These are phyloP conservation scores for Lichtheimia ornata DNA, from an alignment of 371 early-diverging fungal genomes.

Conservation along the genomic window DNA sequence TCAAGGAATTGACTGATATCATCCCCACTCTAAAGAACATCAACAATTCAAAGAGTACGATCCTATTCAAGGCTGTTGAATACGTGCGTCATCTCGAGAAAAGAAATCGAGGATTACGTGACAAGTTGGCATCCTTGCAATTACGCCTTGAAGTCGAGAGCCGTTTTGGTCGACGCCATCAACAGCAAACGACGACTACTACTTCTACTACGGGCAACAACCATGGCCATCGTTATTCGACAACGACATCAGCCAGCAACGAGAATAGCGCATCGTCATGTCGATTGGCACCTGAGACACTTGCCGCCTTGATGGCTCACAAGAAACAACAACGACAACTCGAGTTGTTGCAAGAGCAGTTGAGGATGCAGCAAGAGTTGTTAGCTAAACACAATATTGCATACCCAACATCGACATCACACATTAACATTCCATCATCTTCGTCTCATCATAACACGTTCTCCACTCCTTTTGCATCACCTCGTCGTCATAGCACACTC, in stretches of 20 bases:
- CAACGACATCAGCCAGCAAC: background rate
- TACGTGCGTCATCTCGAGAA: slow-evolving; percentile 47
- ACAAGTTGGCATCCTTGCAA: slow-evolving; percentile 55
- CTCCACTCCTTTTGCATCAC: background rate
- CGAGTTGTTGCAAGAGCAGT: slow-evolving; percentile 15
- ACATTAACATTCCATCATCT: slow-evolving; percentile 19
- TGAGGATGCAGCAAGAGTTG: slow-evolving; percentile 38
- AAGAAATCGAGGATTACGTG: slow-evolving; percentile 54
- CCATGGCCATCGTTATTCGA: background rate
- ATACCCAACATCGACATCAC: slow-evolving; percentile 8
- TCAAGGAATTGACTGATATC: slow-evolving; percentile 78
- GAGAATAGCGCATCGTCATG: background rate
- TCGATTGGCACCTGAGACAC: slow-evolving; percentile 16
- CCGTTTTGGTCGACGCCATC: slow-evolving; percentile 20
- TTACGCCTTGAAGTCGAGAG: slow-evolving; percentile 48
- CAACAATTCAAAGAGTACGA: slow-evolving; percentile 56
- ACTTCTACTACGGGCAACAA: background rate
- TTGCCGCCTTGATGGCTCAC: slow-evolving; percentile 45
- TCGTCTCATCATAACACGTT: slow-evolving; percentile 2
- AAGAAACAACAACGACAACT: slow-evolving; percentile 42
- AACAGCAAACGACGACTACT: slow-evolving; percentile 24
- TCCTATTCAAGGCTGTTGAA: slow-evolving; percentile 57
- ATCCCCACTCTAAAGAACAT: slow-evolving; percentile 69
- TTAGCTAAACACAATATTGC: slow-evolving; percentile 26
- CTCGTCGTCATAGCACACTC: background rate